Percentiles rank a stretch among this genome's conserved stretches.
These are phyloP conservation scores for Trichocladium antarcticum DNA, from an alignment of 495 filamentous ascomycete species.

Conservation along the genomic window DNA sequence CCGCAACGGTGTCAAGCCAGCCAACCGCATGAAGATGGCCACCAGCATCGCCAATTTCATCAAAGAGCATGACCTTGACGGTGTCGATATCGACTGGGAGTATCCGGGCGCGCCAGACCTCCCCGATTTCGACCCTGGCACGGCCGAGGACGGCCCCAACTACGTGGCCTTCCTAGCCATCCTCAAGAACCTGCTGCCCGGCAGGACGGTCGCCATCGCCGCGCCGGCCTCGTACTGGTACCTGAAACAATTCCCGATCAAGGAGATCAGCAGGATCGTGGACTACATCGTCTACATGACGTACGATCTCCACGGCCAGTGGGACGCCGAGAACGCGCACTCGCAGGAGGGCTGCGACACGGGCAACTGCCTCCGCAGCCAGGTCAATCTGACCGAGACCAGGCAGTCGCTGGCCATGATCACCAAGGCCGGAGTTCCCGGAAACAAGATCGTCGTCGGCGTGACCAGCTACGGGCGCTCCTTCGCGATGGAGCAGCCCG, in stretches of 20 bases:
- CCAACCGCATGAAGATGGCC: slow-evolving; percentile 18
- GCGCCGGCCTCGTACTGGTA: slow-evolving; percentile 14
- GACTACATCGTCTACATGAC: slow-evolving; percentile 28
- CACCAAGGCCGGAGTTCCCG: slow-evolving; percentile 39
- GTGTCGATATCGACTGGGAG: slow-evolving; percentile 33
- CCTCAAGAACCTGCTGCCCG: slow-evolving; percentile 11
- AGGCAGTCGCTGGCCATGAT: slow-evolving; percentile 32
- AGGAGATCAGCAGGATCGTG: slow-evolving; percentile 8
- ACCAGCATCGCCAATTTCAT: slow-evolving; percentile 22
- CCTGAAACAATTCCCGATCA: slow-evolving; percentile 13
- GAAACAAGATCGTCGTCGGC: slow-evolving; percentile 31
- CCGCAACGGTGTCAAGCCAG: slow-evolving; percentile 15
- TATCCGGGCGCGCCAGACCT: slow-evolving; percentile 31
- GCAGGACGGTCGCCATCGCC: slow-evolving; percentile 13
- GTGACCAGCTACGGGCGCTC: slow-evolving; percentile 30
- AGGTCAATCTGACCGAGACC: slow-evolving; percentile 39
- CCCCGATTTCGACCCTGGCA: too few species aligned
- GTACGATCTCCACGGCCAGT: slow-evolving; percentile 25
- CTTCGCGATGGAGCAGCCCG: slow-evolving; percentile 20
- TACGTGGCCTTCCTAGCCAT: slow-evolving; percentile 17
- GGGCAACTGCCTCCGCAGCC: slow-evolving; percentile 34
- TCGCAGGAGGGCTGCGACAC: slow-evolving; percentile 22
- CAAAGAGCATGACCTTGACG: slow-evolving; percentile 24
- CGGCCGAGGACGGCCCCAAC: slow-evolving; percentile 15
- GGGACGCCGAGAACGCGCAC: slow-evolving; percentile 5